These are phyloP conservation scores for Zygoascus meyerae DNA, from an alignment of 1,139 yeast genomes.

Conservation along the genomic window DNA sequence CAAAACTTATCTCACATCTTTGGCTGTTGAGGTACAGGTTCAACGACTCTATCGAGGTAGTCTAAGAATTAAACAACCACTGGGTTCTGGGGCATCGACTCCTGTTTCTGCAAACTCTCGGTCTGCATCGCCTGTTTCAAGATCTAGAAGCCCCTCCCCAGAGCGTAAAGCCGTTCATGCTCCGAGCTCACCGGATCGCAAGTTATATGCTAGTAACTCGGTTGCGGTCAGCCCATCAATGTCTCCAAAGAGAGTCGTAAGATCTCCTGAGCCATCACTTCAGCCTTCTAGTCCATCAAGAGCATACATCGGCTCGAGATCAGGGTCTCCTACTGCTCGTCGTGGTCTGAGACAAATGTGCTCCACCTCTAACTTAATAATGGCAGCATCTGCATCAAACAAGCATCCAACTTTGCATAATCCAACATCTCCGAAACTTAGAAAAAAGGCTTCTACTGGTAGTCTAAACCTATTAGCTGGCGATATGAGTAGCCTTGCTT, in stretches of 20 bases:
- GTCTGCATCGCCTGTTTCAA: neutral
- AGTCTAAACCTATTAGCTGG: too few relatives aligned
- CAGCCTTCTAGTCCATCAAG: slow-evolving; percentile 8
- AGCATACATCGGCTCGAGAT: slow-evolving; percentile 9
- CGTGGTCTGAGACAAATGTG: slow-evolving; percentile 6
- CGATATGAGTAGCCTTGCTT: slow-evolving; percentile 3
- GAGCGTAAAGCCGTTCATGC: neutral
- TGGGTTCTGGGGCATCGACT: neutral
- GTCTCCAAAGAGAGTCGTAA: slow-evolving; percentile 7
- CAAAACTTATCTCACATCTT: slow-evolving; percentile 40
- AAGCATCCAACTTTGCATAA: slow-evolving; percentile 4
- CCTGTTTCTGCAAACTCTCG: neutral
- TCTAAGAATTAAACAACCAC: slow-evolving; percentile 21
- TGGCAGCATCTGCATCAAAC: neutral
- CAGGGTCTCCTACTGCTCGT: slow-evolving; percentile 9
- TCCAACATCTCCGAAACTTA: slow-evolving; percentile 10
- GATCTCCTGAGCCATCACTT: slow-evolving; percentile 11
- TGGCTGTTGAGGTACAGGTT: slow-evolving; percentile 60
- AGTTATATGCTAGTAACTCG: neutral
- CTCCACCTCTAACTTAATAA: slow-evolving; percentile 4
- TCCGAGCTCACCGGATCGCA: too few relatives aligned
- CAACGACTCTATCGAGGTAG: slow-evolving; percentile 50
- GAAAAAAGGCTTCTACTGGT: slow-evolving; percentile 11
- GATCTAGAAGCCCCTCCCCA: slow-evolving; percentile 3
- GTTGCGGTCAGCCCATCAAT: neutral